Base-by-base conservation (phyloP, 345 rosid species). In the Pugionium dolabratum region DNA sequence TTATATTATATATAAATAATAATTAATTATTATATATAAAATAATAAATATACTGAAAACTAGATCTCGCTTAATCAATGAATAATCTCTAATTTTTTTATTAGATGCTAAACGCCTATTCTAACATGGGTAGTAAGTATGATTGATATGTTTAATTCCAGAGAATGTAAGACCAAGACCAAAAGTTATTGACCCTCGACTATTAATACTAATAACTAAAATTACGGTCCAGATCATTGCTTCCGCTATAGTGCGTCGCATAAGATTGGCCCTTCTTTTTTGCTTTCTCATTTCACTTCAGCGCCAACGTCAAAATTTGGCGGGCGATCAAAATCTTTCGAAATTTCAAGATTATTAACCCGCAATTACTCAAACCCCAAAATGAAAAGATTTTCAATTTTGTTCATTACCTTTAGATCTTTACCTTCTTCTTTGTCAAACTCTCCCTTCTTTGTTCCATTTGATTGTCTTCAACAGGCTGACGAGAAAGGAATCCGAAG, bases 251-350 rank as follows among this genome's bases (percentile, higher is more conserved):
- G 3, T 44, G 41, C 68, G 62, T 1, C 5, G 11, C 62, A 61
- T 2, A 35, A 0, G 61, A 69, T 69, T 18, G 18, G 18, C n/a
- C 34, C 43, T 42, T 26, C 39, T 7, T 4, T 32, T 5, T 4
- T 32, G 18, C 18, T 60, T 43, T 45, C 55, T 35, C 44, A 11
- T 25, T 18, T 18, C 18, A 18, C 18, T 25, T 39, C 35, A 49
- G 64, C 72, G 72, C 67, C 67, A 52, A 35, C 55, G 47, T 53
- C 55, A 52, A 61, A 35, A 1, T 51, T 56, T 70, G 74, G 67
- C 74, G 74, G 28, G 61, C 55, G 48, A 6, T 28, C 34, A 42
- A 66, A 66, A 42, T 0, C 2, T 64, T 61, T 69, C 46, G 74
- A 75, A 75, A 73, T 58, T 58, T 54, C 4, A 47, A 42, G 9